Evolutionary conservation across 164 flowering plant genomes (phyloP), one percentile per base, ranked within the genome.

Genomic region (Buxus sempervirens): DNA sequence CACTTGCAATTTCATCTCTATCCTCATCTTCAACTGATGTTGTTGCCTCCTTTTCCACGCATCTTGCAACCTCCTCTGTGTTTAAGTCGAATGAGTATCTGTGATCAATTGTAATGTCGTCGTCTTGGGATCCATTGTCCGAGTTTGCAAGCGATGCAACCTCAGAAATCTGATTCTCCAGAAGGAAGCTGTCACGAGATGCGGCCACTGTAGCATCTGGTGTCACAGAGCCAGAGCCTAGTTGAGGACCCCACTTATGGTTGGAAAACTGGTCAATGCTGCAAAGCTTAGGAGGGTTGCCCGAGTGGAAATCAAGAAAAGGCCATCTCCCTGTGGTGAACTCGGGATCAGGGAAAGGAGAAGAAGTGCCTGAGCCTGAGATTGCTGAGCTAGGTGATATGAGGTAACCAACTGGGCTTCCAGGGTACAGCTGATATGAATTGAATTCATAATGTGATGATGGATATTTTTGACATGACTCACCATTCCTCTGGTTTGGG

Each of bases 361-460:
- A 89, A 14, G 93, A 89, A 36, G 96, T 82, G 45, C 96, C 98
- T 25, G 96, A 90, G n/a, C 83, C 84, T 7, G 98, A 93, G 60
- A 93, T 78, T 54, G 81, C 96, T 19, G 98, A 95, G 76, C 93
- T 75, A n/a, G 99, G 99, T 4, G 99, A 95, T 71, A 95, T 92
- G 63, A 95, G 80, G 24, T 89, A 91, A 62, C 96, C 89, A 51
- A 95, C 81, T 22, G 99, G 97, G 74, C 97, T 92, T 67, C 97
- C 99, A 58, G 99, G 97, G 63, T 91, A 83, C n/a, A 90, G 82
- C 65, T 89, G 98, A 76, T 96, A 93, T 0, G 92, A 83, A 69
- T 86, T 96, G 67, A 96, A 90, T 25, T 93, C 98, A 73, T 83
- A 84, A 23, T 81, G 85, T 9, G 88, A 82, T 1, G 77, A 41